Conservation (phyloP, 208 protist species). For the Trypanosoma avium region DNA sequence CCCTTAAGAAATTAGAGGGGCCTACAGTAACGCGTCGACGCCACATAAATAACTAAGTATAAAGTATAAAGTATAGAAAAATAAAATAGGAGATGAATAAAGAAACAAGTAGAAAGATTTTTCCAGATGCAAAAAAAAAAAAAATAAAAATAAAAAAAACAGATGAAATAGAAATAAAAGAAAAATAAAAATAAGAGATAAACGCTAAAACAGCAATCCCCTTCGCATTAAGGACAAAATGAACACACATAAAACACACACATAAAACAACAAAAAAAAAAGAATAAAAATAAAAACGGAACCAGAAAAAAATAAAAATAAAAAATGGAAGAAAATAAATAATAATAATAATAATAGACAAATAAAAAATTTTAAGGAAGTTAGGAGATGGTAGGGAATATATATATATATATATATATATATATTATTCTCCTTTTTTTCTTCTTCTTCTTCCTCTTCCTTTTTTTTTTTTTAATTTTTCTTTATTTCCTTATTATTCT, state of each 20-base stretch:
- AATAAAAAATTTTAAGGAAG: no score
- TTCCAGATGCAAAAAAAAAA: not conserved
- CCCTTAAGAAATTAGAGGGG: not conserved
- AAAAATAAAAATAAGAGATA: not conserved
- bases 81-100: not conserved
- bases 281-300: not conserved
- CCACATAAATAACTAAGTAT: slow-evolving; percentile 16
- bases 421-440: not conserved
- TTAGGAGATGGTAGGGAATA: not conserved
- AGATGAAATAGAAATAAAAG: not conserved
- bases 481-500: slow-evolving; percentile 10
- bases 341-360: no score
- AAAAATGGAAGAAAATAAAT: not conserved
- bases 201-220: not conserved
- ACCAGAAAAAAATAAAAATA: not conserved
- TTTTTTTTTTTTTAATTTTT: slow-evolving; percentile 6
- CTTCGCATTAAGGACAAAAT: not conserved
- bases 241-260: not conserved
- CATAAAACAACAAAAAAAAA: not conserved
- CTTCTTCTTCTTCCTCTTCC: not conserved
- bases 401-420: slow-evolving; percentile 8
- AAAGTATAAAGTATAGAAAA: not conserved
- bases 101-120: not conserved
- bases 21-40: slow-evolving; percentile 2
- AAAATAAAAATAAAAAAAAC: not conserved